Evolutionary conservation across 169 alveolate species (phyloP).

Genomic region (Cryptosporidium ryanae): DNA sequence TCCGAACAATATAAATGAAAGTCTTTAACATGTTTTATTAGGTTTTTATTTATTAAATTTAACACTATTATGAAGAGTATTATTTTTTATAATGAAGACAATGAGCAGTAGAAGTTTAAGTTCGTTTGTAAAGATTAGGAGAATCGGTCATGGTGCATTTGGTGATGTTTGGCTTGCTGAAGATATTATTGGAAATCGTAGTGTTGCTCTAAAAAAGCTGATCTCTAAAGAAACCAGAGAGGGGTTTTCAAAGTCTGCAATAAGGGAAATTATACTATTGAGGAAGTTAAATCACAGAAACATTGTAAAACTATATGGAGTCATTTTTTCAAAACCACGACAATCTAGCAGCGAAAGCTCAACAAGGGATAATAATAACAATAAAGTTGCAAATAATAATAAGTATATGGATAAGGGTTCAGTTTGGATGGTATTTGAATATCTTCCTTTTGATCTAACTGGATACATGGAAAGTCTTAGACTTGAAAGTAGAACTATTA

Average conservation of each 20-base stretch:
- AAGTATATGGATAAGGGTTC: slow-evolving; percentile 68
- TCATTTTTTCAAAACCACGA: slow-evolving; percentile 81
- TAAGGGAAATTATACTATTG: slow-evolving; percentile 86
- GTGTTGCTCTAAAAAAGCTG: slow-evolving; percentile 88
- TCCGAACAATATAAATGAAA: too few relatives aligned
- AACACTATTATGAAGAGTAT: too few relatives aligned
- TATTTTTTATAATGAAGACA: too few relatives aligned
- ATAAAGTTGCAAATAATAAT: not conserved
- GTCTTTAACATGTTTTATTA: too few relatives aligned
- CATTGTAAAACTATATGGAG: slow-evolving; percentile 85
- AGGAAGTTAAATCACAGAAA: slow-evolving; percentile 84
- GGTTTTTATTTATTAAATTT: too few relatives aligned
- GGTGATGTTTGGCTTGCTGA: slow-evolving; percentile 93
- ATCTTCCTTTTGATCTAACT: slow-evolving; percentile 86
- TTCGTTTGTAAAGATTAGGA: slow-evolving; percentile 86
- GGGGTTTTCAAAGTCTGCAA: slow-evolving; percentile 89
- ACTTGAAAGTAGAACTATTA: slow-evolving; percentile 76
- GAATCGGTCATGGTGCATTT: slow-evolving; percentile 91
- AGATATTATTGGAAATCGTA: slow-evolving; percentile 81
- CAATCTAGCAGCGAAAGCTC: not conserved
- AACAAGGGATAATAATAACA: slow-evolving; percentile 9
- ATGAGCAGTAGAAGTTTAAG: slow-evolving; percentile 17
- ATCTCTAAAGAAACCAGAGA: slow-evolving; percentile 87
- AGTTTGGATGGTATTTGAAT: slow-evolving; percentile 89
- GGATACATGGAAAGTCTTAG: slow-evolving; percentile 86